Conservation (phyloP, 169 alveolate species). For the Plasmodium chabaudi region DNA sequence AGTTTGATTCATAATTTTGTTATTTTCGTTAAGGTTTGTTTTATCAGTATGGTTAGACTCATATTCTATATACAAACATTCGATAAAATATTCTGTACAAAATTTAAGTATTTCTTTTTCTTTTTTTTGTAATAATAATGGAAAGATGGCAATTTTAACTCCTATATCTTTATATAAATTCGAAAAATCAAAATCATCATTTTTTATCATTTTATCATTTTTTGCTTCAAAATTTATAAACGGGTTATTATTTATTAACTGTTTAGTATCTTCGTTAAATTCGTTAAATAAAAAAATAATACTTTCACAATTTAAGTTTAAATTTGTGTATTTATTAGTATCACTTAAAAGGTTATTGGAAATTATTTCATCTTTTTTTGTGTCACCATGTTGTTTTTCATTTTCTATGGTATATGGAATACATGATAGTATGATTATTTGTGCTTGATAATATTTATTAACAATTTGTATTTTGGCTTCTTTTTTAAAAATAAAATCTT, state of each 20-base stretch:
- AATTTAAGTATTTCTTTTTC: slow-evolving; percentile 25
- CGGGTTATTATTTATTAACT: slow-evolving; percentile 27
- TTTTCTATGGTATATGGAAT: not conserved
- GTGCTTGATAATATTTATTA: slow-evolving; percentile 56
- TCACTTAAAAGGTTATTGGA: not conserved
- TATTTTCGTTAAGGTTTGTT: not conserved
- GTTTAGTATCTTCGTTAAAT: slow-evolving; percentile 31
- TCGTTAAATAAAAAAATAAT: slow-evolving; percentile 46
- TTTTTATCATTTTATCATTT: slow-evolving; percentile 34
- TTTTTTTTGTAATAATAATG: slow-evolving; percentile 37
- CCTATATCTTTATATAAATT: slow-evolving; percentile 62
- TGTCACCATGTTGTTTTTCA: not conserved
- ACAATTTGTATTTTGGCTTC: slow-evolving; percentile 30
- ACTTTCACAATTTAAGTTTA: slow-evolving; percentile 21
- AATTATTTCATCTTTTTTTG: not conserved
- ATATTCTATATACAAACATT: slow-evolving; percentile 60
- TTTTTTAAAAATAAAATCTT: slow-evolving; percentile 15
- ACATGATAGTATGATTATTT: slow-evolving; percentile 35
- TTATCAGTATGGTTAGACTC: not conserved
- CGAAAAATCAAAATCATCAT: slow-evolving; percentile 58
- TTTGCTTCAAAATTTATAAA: slow-evolving; percentile 36
- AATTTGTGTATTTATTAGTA: not conserved
- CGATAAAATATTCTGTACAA: slow-evolving; percentile 66
- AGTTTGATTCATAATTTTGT: not conserved
- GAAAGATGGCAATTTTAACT: slow-evolving; percentile 61